Evolutionary conservation across 2,329 filamentous ascomycete species (phyloP).

Genomic region (Penicillium verrucosum): DNA sequence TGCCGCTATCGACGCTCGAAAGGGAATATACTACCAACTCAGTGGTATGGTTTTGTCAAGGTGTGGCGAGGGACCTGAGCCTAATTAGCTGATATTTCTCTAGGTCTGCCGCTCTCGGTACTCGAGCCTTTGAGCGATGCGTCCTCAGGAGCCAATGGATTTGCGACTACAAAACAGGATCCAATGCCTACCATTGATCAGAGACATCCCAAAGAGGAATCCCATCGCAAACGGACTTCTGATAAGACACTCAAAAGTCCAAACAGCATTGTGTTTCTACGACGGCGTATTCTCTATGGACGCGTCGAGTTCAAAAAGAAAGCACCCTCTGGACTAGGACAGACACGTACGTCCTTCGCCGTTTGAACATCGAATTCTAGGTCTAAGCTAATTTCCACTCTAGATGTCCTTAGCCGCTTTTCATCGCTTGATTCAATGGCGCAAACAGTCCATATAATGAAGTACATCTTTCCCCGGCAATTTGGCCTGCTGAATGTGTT

Average conservation of each 20-base stretch:
- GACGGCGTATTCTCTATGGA: slow-evolving; percentile 83
- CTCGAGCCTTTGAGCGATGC: slow-evolving; percentile 27
- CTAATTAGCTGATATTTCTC: background rate
- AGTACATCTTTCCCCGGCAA: slow-evolving; percentile 90
- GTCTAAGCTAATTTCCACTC: background rate
- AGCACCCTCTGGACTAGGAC: slow-evolving; percentile 71
- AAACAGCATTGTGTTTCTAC: slow-evolving; percentile 69
- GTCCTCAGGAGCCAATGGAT: background rate
- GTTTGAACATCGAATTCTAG: background rate
- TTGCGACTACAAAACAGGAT: background rate
- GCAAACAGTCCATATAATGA: slow-evolving; percentile 70
- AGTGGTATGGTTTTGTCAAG: slow-evolving; percentile 56
- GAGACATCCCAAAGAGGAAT: background rate
- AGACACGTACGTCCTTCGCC: slow-evolving; percentile 63
- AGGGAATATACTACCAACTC: slow-evolving; percentile 71
- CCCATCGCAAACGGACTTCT: background rate
- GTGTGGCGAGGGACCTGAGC: no score
- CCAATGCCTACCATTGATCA: background rate
- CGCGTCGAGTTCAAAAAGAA: slow-evolving; percentile 66
- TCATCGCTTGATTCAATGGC: slow-evolving; percentile 40
- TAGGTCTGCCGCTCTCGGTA: slow-evolving; percentile 33
- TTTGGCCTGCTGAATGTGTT: slow-evolving; percentile 94
- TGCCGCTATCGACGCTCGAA: slow-evolving; percentile 55
- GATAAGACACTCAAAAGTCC: slow-evolving; percentile 21
- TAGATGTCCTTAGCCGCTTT: slow-evolving; percentile 79